phyloP scores from a whole-genome alignment of 169 alveolate species.

The Plasmodium relictum region DNA sequence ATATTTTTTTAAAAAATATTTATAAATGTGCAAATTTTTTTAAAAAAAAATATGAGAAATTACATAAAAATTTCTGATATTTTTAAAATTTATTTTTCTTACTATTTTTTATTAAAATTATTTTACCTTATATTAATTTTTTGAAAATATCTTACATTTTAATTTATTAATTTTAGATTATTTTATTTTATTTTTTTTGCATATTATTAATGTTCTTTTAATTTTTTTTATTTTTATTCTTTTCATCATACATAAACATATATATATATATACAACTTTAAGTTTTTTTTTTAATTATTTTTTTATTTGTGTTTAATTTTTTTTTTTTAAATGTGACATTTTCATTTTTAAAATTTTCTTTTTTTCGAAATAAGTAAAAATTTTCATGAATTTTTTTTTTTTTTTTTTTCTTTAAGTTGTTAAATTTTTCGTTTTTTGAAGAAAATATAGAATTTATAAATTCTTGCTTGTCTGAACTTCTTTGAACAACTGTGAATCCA shows the following conservation, averaged over 20 bases:
- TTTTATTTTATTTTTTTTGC: too few relatives aligned
- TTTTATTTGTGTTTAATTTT: conserved; percentile 21
- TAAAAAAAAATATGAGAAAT: too few relatives aligned
- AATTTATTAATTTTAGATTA: too few relatives aligned
- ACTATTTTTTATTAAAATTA: too few relatives aligned
- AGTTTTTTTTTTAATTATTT: conserved; percentile 2
- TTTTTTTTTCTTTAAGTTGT: conserved; percentile 41
- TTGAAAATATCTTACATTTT: too few relatives aligned
- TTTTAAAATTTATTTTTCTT: too few relatives aligned
- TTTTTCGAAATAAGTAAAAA: conserved; percentile 66
- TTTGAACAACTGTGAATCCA: conserved; percentile 74
- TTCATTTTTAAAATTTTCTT: conserved; percentile 20
- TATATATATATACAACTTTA: neutral
- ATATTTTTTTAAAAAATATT: too few relatives aligned
- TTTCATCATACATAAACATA: neutral
- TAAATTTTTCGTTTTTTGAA: conserved; percentile 18
- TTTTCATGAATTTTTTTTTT: conserved; percentile 58
- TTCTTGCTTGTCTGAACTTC: conserved; percentile 36
- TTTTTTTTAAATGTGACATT: conserved; percentile 3
- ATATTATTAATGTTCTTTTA: too few relatives aligned
- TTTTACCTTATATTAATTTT: too few relatives aligned
- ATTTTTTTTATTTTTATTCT: too few relatives aligned
- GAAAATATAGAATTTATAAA: conserved; percentile 57
- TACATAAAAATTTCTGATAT: too few relatives aligned
- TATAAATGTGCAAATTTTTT: too few relatives aligned